Evolutionary conservation across 139 green algal genomes (phyloP).

Genomic region (Chlamydomonas sp.): DNA sequence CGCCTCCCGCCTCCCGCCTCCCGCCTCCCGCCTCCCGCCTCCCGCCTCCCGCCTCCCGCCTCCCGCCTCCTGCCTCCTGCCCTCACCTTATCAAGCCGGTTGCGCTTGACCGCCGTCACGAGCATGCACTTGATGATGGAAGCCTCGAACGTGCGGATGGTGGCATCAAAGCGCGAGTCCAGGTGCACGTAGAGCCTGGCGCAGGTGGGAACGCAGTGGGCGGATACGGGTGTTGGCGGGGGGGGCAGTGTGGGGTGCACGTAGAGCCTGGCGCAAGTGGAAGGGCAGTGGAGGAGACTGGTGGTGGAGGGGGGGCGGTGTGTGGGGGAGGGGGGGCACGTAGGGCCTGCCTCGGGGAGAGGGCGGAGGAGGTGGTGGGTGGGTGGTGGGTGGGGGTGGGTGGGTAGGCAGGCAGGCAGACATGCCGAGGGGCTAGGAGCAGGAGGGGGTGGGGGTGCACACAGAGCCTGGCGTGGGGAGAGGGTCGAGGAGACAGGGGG

Average conservation of each 20-base stretch:
- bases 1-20: too few relatives aligned
- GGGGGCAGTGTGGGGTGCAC: neutral
- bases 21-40: too few relatives aligned
- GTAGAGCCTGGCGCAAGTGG: neutral
- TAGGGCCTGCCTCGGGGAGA: neutral
- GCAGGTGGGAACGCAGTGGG: neutral
- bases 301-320: too few relatives aligned
- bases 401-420: too few relatives aligned
- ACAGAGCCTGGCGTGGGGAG: too few relatives aligned
- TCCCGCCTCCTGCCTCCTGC: conserved; percentile 14
- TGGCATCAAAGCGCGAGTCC: conserved; percentile 22
- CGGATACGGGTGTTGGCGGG: neutral
- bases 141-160: conserved; percentile 28
- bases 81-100: conserved; percentile 17
- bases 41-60: too few relatives aligned
- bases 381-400: too few relatives aligned
- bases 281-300: too few relatives aligned
- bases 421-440: too few relatives aligned
- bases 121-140: conserved; percentile 31
- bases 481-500: too few relatives aligned
- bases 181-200: conserved; percentile 37
- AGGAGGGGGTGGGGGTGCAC: too few relatives aligned
- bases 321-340: too few relatives aligned
- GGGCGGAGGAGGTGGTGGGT: neutral
- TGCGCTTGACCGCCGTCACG: conserved; percentile 22